Percentiles rank a stretch among this genome's conserved stretches.
Conservation (phyloP, 2,329 filamentous ascomycete species). For the Rhexocercosporidium sp. region DNA sequence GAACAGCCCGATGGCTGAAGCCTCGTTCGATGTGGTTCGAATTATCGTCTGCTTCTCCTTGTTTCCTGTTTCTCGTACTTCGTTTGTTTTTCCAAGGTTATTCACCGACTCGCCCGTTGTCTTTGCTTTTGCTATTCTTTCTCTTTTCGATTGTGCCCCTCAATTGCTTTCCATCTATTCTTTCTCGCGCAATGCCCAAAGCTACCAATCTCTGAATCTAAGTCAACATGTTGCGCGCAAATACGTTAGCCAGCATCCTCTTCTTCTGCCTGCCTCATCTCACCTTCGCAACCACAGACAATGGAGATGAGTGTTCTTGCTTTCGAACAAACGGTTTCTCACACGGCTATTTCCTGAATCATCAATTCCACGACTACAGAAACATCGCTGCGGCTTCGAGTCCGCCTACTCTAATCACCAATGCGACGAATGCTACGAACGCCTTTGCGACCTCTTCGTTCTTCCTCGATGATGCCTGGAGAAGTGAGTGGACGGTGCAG, state of each 20-base stretch:
- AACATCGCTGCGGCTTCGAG: conserved; percentile 25
- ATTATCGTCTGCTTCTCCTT: background rate
- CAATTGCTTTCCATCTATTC: background rate
- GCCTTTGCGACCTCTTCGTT: conserved; percentile 32
- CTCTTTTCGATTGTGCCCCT: background rate
- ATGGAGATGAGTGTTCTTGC: conserved; percentile 37
- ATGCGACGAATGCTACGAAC: conserved; percentile 25
- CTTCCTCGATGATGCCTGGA: conserved; percentile 34
- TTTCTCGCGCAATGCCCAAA: background rate
- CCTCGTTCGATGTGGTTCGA: background rate
- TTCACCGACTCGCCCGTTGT: background rate
- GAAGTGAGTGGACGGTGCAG: conserved; percentile 37
- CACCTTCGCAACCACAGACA: conserved; percentile 34
- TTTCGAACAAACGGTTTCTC: conserved; percentile 38
- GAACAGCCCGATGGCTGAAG: background rate
- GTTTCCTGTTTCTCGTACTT: background rate
- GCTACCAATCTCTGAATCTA: background rate
- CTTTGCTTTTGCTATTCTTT: background rate
- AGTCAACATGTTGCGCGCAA: background rate
- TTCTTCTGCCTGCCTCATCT: conserved; percentile 27
- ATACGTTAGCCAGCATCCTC: conserved; percentile 26
- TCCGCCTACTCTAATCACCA: conserved; percentile 28
- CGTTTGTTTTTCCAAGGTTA: background rate
- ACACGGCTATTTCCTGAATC: conserved; percentile 37
- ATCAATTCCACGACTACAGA: conserved; percentile 40